These are phyloP conservation scores for Malbranchea cinnamomea DNA, from an alignment of 2,329 filamentous ascomycete species.

Conservation along the genomic window DNA sequence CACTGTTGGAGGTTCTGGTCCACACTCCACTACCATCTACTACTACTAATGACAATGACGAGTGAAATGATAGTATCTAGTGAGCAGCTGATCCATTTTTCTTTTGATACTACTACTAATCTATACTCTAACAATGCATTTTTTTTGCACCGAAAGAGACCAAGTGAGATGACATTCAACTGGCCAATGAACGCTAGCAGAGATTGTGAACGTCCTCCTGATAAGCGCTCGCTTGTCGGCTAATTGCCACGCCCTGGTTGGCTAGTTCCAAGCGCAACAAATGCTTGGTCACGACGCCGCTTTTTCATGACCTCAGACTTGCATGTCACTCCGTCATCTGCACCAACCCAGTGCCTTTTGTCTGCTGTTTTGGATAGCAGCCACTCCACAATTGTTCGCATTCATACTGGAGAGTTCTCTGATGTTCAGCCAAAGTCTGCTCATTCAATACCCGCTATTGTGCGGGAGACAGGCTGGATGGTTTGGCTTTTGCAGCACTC, in stretches of 20 bases:
- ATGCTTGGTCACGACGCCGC: background rate
- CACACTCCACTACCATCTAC: no score
- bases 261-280: background rate
- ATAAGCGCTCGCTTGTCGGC: background rate
- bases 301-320: background rate
- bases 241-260: background rate
- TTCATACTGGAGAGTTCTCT: slow-evolving; percentile 5
- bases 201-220: no score
- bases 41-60: no score
- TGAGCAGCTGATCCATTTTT: no score
- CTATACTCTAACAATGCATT: no score
- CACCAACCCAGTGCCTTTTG: background rate
- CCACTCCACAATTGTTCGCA: background rate
- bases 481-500: slow-evolving; percentile 5
- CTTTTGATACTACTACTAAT: no score
- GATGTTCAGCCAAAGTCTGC: slow-evolving; percentile 9
- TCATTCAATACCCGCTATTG: slow-evolving; percentile 6
- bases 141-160: no score
- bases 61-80: no score
- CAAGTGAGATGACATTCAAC: no score
- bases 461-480: slow-evolving; percentile 9
- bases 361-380: background rate
- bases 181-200: no score
- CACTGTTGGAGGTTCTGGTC: no score
- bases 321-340: no score